Base-by-base conservation (phyloP, 768 basidiomycete species). In the Psilocybe tampanensis region DNA sequence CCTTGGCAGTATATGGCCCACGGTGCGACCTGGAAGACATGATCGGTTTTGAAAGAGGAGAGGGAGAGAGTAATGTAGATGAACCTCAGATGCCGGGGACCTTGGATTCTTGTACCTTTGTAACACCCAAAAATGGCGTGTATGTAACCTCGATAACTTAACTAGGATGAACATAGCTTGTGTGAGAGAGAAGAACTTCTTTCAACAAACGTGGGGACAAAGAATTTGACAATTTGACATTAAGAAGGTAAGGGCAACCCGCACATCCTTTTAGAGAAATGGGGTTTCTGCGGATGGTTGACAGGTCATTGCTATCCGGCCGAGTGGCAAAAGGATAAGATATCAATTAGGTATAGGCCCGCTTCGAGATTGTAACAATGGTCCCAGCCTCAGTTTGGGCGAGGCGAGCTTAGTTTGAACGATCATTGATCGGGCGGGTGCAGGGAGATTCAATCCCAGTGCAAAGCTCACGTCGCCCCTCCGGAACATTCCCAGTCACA, bases 271-370 rank as follows among this genome's bases (percentile, higher is more conserved):
- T 60, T 57, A 67, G 66, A 68, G 57, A 63, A 58, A 61, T 71
- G 68, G 71, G 63, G 66, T 71, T 73, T 72, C 67, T 72, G 74
- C 75, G 75, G 75, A 75, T 75, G 73, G 71, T 52, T 66, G 63
- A 60, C 59, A 61, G 48, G 39, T 9, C 26, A 21, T 54, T 71
- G 64, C 66, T 59, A 71, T 61, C 65, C 66, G 52, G 44, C 45
- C 44, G 34, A 45, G n/a, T n/a, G n/a, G n/a, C n/a, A n/a, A n/a
- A n/a, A n/a, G n/a, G n/a, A n/a, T n/a, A n/a, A 21, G n/a, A 47
- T 26, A 53, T 22, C 22, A 39, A n/a, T 39, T 5, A n/a, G n/a
- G n/a, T n/a, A n/a, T n/a, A n/a, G n/a, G n/a, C n/a, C 47, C 29
- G 23, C 48, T 44, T 48, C 50, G 44, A n/a, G 48, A 33, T 36